Conservation (phyloP, 208 protist species). For the Wallacemonas sp. region DNA sequence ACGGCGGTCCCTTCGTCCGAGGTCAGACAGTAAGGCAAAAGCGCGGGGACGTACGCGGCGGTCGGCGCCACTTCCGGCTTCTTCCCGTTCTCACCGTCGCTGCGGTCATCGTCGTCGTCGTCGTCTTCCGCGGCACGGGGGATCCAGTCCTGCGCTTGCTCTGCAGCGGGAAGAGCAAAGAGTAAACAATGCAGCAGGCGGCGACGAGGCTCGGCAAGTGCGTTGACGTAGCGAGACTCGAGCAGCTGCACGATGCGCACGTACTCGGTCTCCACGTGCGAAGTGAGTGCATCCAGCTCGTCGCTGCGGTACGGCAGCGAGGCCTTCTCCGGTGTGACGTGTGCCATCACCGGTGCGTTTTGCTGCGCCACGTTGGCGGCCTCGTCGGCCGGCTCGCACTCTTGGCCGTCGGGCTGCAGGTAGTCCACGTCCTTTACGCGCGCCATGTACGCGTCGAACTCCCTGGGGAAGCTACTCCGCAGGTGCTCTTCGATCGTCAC, state of each 20-base stretch:
- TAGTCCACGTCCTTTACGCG: constrained; percentile 3
- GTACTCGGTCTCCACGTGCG: constrained; percentile 37
- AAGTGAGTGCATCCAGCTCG: constrained; percentile 57
- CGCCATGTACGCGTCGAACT: constrained; percentile 9
- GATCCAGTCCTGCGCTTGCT: constrained; percentile 17
- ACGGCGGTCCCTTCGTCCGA: constrained; percentile 31
- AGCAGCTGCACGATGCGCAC: constrained; percentile 31
- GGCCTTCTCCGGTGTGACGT: not conserved
- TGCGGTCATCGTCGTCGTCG: constrained; percentile 20
- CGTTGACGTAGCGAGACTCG: constrained; percentile 29
- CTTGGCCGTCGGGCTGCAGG: not conserved
- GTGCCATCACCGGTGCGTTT: not conserved
- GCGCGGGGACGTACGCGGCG: constrained; percentile 35
- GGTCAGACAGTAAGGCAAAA: constrained; percentile 71
- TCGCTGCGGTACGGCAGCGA: constrained; percentile 16
- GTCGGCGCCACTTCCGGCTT: constrained; percentile 1
- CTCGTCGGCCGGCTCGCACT: not conserved
- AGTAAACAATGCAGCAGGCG: constrained; percentile 23
- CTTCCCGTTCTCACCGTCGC: not conserved
- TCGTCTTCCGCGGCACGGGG: not conserved
- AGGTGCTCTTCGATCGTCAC: constrained; percentile 42
- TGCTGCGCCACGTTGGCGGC: not conserved
- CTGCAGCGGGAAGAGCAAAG: constrained; percentile 1
- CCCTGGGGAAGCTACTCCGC: constrained; percentile 36
- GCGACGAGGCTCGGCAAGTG: constrained; percentile 15